Conservation (phyloP, 495 filamentous ascomycete genomes). For the Penicillium daleae region DNA sequence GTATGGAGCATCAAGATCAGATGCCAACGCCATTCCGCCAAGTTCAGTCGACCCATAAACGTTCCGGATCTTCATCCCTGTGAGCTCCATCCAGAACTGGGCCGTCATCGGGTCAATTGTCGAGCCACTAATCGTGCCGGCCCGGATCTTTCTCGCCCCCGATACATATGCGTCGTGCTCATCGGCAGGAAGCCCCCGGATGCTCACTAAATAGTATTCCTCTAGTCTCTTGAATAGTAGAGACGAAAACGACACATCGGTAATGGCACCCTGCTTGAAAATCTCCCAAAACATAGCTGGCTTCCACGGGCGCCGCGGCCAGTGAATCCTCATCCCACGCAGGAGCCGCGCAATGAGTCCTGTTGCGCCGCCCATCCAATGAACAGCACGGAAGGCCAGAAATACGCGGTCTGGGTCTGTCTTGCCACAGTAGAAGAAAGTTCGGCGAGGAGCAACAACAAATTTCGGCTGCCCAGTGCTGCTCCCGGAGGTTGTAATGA, state of each 20-base stretch:
- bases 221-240: conserved; percentile 4
- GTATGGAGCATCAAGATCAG: background rate
- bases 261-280: too few relatives aligned
- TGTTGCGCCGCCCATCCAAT: conserved; percentile 12
- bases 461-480: conserved; percentile 12
- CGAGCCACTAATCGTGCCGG: too few relatives aligned
- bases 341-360: conserved; percentile 11
- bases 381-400: conserved; percentile 10
- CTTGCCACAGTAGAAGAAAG: conserved; percentile 3
- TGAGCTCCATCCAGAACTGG: conserved; percentile 12
- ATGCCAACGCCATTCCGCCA: conserved; percentile 4
- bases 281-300: too few relatives aligned
- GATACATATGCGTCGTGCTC: conserved; percentile 10
- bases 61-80: conserved; percentile 11
- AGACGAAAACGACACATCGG: too few relatives aligned
- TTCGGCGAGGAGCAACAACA: conserved; percentile 15
- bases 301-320: background rate
- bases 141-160: conserved; percentile 5
- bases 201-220: conserved; percentile 10
- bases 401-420: conserved; percentile 3
- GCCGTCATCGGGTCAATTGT: conserved; percentile 2
- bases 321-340: conserved; percentile 9
- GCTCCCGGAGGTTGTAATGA: conserved; percentile 10
- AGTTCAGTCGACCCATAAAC: conserved; percentile 12
- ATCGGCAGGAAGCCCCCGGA: conserved; percentile 11